These are phyloP conservation scores for Copromyces sp. DNA, from an alignment of 495 filamentous ascomycete genomes.

Conservation along the genomic window DNA sequence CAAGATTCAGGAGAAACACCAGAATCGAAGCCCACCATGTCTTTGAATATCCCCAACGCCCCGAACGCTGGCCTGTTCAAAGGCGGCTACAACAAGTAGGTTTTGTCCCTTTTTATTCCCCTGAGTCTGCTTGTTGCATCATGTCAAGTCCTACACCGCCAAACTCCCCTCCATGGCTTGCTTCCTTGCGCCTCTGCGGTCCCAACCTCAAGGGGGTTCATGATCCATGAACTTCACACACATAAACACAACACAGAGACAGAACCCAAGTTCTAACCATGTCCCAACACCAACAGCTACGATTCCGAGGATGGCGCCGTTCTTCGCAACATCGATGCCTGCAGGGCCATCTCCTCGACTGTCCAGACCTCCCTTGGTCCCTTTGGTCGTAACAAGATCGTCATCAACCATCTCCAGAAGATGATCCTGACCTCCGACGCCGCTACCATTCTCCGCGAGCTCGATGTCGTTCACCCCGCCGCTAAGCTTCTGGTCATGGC, in stretches of 20 bases:
- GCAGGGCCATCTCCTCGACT: constrained; percentile 86
- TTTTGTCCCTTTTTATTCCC: neutral
- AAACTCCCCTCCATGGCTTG: constrained; percentile 1
- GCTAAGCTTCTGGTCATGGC: constrained; percentile 99
- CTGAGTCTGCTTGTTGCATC: constrained; percentile 1
- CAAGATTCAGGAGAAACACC: neutral
- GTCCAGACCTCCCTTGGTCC: constrained; percentile 96
- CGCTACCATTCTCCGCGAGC: constrained; percentile 90
- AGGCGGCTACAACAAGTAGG: constrained; percentile 89
- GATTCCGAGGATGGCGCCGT: constrained; percentile 98
- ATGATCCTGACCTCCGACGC: constrained; percentile 98
- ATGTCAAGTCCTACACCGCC: constrained; percentile 5
- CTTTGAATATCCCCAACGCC: constrained; percentile 84
- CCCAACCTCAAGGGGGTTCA: neutral
- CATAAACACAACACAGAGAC: constrained; percentile 14
- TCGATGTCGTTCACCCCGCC: constrained; percentile 97
- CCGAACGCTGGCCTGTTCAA: constrained; percentile 94
- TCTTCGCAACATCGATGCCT: constrained; percentile 96
- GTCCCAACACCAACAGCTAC: constrained; percentile 49
- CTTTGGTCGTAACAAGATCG: constrained; percentile 98
- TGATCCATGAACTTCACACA: neutral
- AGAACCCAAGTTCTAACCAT: constrained; percentile 12
- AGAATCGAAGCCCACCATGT: constrained; percentile 52
- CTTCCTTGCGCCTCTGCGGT: neutral
- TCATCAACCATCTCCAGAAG: constrained; percentile 99